Conservation (phyloP, 2,329 filamentous ascomycete species). For the Scorias spongiosa region DNA sequence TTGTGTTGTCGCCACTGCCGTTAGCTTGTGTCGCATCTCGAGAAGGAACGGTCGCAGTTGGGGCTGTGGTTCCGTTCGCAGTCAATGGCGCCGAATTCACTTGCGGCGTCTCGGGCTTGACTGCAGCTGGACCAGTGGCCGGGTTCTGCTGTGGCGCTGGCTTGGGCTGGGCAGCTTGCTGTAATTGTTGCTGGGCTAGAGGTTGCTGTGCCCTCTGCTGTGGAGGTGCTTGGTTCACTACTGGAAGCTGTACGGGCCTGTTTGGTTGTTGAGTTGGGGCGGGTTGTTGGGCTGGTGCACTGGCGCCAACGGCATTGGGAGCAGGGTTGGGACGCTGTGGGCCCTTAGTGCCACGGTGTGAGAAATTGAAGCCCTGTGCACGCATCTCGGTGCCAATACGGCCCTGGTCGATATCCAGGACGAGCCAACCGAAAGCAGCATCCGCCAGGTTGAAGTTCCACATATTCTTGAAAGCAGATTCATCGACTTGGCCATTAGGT, state of each 20-base stretch:
- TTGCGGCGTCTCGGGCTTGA: conserved; percentile 36
- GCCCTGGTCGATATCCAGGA: conserved; percentile 86
- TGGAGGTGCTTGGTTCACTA: conserved; percentile 8
- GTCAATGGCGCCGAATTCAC: conserved; percentile 19
- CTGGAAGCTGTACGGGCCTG: conserved; percentile 17
- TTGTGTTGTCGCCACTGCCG: conserved; percentile 29
- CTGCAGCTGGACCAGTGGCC: conserved; percentile 14
- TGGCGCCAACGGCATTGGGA: conserved; percentile 22
- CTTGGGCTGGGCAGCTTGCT: conserved; percentile 15
- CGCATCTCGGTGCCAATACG: conserved; percentile 97
- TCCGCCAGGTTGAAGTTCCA: conserved; percentile 99
- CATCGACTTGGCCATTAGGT: conserved; percentile 71
- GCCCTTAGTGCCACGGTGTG: conserved; percentile 73
- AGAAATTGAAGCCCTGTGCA: conserved; percentile 97
- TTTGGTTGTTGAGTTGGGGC: conserved; percentile 17
- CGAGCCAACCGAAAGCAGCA: conserved; percentile 90
- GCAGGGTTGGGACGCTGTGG: conserved; percentile 24
- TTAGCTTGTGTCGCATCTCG: conserved; percentile 29
- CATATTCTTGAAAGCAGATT: conserved; percentile 99
- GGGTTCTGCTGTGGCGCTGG: conserved; percentile 9
- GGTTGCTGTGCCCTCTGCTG: conserved; percentile 16
- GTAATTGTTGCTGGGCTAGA: conserved; percentile 10
- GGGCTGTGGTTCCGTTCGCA: conserved; percentile 12
- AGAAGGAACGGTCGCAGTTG: conserved; percentile 13
- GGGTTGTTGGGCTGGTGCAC: conserved; percentile 20